Evolutionary conservation across 129 eudicot species (phyloP), one percentile per base, ranked within the genome.

Genomic region (Chrysanthemum seticuspe): DNA sequence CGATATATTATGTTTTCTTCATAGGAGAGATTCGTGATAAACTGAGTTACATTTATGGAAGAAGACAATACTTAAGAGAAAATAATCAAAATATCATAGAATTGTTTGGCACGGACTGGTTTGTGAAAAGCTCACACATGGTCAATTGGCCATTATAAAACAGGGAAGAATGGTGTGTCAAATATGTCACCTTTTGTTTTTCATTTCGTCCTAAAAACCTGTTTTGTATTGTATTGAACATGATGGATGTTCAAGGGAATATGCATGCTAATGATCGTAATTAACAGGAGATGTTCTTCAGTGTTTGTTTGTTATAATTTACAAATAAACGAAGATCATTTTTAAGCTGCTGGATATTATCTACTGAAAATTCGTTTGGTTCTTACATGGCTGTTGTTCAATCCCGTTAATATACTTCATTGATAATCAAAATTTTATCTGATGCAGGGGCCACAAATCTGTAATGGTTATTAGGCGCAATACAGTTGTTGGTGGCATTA

Each of bases 401-500:
- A 16, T 72, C 54, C 57, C 10, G 18, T 72, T 63, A 47, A 45
- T 64, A 18, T 29, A 53, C 45, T 16, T 78, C 16, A 64, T 40
- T 47, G 54, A 64, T 25, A 1, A 63, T 72, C 61, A 25, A 21
- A 48, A 2, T 21, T 59, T 71, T 51, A 40, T 68, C 4, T 68
- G 55, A 55, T 84, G 81, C 96, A 94, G 99, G 85, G 89, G 75
- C 81, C 99, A 94, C 82, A 94, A 90, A 73, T 94, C 99, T 36
- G 96, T 94, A 31, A 90, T 94, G 96, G 93, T 94, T 27, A 72
- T 94, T 71, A 86, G 97, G 65, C 80, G 89, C 59, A 86, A 81
- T 67, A 79, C 25, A 31, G 99, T 94, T 53, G 96, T 94, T 83
- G 99, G 97, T 63, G 99, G 99, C 62, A 94, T 94, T 65, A 94